Conservation (phyloP, 495 filamentous ascomycete species). For the Rhypophila decipiens region DNA sequence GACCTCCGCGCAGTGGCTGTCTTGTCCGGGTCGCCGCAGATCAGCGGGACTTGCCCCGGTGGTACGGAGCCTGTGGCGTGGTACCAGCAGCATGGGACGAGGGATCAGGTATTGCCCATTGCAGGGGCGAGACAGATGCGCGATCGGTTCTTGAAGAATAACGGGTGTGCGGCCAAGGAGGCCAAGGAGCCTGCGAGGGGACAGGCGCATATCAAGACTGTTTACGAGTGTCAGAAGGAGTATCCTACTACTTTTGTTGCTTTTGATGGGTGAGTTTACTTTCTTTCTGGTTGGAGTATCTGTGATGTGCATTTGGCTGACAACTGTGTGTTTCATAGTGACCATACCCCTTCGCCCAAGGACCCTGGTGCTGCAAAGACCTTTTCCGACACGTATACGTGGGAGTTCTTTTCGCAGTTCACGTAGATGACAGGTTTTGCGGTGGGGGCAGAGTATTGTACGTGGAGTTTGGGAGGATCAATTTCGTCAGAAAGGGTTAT, state of each 20-base stretch:
- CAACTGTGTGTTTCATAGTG: background rate
- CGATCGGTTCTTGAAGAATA: slow-evolving; percentile 34
- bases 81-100: slow-evolving; percentile 34
- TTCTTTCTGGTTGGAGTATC: no score
- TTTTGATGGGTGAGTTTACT: slow-evolving; percentile 9
- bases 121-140: slow-evolving; percentile 22
- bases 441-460: no score
- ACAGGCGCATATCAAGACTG: slow-evolving; percentile 13
- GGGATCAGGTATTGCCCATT: slow-evolving; percentile 32
- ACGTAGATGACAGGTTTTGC: slow-evolving; percentile 4
- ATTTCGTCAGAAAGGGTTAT: no score
- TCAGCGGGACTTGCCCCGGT: slow-evolving; percentile 28
- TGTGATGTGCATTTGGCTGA: no score
- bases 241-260: slow-evolving; percentile 19
- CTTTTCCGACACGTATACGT: slow-evolving; percentile 4
- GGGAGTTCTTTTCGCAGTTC: slow-evolving; percentile 8
- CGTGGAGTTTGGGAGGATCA: no score
- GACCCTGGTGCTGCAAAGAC: slow-evolving; percentile 3
- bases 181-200: slow-evolving; percentile 12
- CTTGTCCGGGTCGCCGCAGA: slow-evolving; percentile 21
- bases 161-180: slow-evolving; percentile 21
- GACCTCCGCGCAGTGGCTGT: slow-evolving; percentile 39
- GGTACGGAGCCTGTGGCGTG: slow-evolving; percentile 38
- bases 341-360: slow-evolving; percentile 4
- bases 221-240: slow-evolving; percentile 18